Evolutionary conservation across 2,329 filamentous ascomycete species (phyloP).

Genomic region (Penicillium sp.): DNA sequence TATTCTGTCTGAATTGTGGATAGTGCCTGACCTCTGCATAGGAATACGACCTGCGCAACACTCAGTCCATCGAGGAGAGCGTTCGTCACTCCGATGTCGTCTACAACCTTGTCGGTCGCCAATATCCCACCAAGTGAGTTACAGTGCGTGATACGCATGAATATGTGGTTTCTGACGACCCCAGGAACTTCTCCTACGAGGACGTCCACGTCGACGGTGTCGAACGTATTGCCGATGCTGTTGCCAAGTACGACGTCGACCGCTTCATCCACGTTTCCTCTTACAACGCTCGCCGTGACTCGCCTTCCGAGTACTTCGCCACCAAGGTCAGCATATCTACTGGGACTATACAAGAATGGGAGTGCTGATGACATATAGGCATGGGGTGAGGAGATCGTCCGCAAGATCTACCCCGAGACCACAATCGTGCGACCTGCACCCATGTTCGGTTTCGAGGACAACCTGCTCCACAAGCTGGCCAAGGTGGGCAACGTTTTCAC

Average conservation of each 20-base stretch:
- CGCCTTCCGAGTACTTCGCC: conserved; percentile 76
- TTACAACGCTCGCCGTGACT: conserved; percentile 75
- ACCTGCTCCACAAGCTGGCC: conserved; percentile 77
- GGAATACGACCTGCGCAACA: conserved; percentile 95
- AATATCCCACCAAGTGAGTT: conserved; percentile 86
- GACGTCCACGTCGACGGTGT: conserved; percentile 90
- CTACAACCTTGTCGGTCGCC: conserved; percentile 87
- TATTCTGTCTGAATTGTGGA: neutral
- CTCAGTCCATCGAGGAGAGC: conserved; percentile 87
- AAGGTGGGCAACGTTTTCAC: conserved; percentile 73
- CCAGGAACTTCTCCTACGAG: conserved; percentile 80
- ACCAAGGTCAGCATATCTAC: conserved; percentile 61
- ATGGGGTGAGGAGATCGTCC: conserved; percentile 70
- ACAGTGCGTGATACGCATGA: neutral
- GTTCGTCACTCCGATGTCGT: conserved; percentile 95
- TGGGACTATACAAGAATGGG: neutral
- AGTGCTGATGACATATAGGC: conserved; percentile 43
- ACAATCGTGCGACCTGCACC: conserved; percentile 92
- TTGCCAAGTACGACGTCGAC: conserved; percentile 96
- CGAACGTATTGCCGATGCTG: conserved; percentile 83
- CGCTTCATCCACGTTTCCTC: conserved; percentile 94
- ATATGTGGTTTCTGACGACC: conserved; percentile 24
- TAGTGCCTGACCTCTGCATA: conserved; percentile 29
- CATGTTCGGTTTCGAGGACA: conserved; percentile 91
- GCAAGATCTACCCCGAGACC: conserved; percentile 88